Evolutionary conservation across 306 rosid genomes (phyloP).

Genomic region (Biancaea sappan): DNA sequence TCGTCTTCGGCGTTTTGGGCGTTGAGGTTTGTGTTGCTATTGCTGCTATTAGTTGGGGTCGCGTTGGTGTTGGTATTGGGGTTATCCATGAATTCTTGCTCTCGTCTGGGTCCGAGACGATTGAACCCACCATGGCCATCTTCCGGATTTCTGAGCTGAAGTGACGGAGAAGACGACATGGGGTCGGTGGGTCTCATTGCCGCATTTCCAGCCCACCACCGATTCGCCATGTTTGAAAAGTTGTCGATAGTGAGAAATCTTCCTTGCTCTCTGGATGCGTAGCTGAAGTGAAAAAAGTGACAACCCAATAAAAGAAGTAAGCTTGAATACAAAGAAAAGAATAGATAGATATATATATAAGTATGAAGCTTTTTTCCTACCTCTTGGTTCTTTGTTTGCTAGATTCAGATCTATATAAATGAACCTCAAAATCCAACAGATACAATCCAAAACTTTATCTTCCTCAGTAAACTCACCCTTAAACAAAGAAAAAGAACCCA

Average conservation of each 20-base stretch:
- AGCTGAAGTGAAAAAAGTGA: conserved; percentile 23
- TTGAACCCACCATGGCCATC: conserved; percentile 35
- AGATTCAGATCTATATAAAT: conserved; percentile 35
- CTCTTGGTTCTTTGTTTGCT: neutral
- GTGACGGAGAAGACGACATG: conserved; percentile 57
- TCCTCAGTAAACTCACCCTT: conserved; percentile 2
- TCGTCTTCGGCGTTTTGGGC: conserved; percentile 48
- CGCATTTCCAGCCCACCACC: conserved; percentile 86
- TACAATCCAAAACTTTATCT: conserved; percentile 44
- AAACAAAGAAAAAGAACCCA: neutral
- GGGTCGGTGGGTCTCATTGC: conserved; percentile 59
- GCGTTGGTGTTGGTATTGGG: conserved; percentile 24
- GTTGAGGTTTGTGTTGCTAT: conserved; percentile 49
- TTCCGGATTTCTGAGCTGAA: conserved; percentile 54
- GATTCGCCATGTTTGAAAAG: conserved; percentile 59
- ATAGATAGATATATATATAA: neutral
- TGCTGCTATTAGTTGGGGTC: conserved; percentile 51
- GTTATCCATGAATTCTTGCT: conserved; percentile 50
- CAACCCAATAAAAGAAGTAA: neutral
- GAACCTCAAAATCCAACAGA: conserved; percentile 33
- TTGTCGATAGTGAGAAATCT: neutral
- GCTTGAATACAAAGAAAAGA: conserved; percentile 17
- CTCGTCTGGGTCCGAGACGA: conserved; percentile 42
- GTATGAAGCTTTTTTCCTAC: neutral
- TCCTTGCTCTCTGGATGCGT: neutral